Base-by-base conservation (phyloP, 2,329 filamentous ascomycete genomes). In the Lachnellula subtilissima region DNA sequence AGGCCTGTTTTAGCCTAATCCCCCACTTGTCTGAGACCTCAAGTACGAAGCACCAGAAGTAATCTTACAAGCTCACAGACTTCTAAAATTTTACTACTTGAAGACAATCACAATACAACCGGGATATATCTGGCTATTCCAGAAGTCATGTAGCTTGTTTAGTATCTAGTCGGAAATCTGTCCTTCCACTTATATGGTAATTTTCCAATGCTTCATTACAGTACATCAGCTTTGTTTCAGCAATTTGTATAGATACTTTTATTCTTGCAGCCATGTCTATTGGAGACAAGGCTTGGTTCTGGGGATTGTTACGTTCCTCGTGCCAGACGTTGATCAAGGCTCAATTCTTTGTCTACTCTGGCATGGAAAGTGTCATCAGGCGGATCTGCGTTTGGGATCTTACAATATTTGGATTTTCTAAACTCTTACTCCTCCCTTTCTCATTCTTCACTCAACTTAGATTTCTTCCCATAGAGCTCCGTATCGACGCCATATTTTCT, bases 371-470 rank as follows among this genome's bases (percentile, higher is more conserved):
- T 25, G 17, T 48, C 12, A 50, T 54, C 50, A 58, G 32, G 54
- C 60, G 56, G 61, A 61, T 62, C 55, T 55, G 40, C 45, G 48
- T 28, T 8, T n/a, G 39, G 52, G 15, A 52, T 51, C 53, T 62
- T 25, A 25, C 25, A 25, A 7, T 62, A 61, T 64, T 58, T 64
- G 48, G 52, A 61, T 52, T 52, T 47, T n/a, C 49, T 45, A 48
- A 54, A 43, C 5, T 58, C 25, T 5, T 25, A 32, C 28, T 50
- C 52, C 48, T 48, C 55, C 53, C 47, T 60, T 48, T 50, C 40
- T 57, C 28, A 46, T 64, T 60, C 61, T 58, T 64, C 60, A 64
- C 43, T 48, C 59, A 58, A 50, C 60, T 62, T 51, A 55, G 52
- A 62, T 58, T 58, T 56, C 54, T 49, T 50, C 60, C 56, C 53